Percentiles rank a stretch among this genome's conserved stretches.
Conservation (phyloP, 805 yeast genomes). For the Yarrowia keelungensis region DNA sequence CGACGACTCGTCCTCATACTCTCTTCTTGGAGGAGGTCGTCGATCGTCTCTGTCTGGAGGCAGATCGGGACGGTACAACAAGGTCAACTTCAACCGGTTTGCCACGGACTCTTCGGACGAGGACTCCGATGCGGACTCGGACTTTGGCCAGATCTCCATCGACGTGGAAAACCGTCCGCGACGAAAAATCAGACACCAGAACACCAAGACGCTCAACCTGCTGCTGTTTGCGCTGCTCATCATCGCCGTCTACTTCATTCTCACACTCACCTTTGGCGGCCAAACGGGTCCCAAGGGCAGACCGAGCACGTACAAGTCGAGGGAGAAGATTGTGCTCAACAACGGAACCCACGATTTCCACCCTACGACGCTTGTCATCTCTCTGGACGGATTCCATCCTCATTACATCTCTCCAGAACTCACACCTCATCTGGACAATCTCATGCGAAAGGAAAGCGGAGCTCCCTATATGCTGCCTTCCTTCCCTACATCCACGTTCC, state of each 20-base stretch:
- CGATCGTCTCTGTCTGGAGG: constrained; percentile 21
- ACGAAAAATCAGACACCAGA: constrained; percentile 9
- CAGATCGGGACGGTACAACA: constrained; percentile 21
- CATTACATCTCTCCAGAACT: constrained; percentile 69
- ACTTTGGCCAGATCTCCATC: constrained; percentile 36
- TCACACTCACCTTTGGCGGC: constrained; percentile 18
- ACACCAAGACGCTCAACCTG: constrained; percentile 18
- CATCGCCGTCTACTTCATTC: constrained; percentile 31
- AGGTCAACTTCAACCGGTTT: constrained; percentile 28
- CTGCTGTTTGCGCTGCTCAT: constrained; percentile 20
- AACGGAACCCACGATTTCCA: constrained; percentile 75
- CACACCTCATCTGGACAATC: constrained; percentile 74
- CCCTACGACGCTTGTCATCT: constrained; percentile 81
- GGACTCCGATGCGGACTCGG: constrained; percentile 19
- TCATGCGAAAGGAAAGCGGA: constrained; percentile 61
- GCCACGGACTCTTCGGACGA: constrained; percentile 24
- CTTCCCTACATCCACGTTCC: constrained; percentile 88
- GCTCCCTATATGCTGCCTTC: constrained; percentile 88
- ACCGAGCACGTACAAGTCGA: constrained; percentile 24
- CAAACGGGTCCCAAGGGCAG: constrained; percentile 22
- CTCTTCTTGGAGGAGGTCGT: constrained; percentile 21
- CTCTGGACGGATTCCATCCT: constrained; percentile 92
- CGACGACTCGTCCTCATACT: constrained; percentile 25
- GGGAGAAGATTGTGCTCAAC: constrained; percentile 41
- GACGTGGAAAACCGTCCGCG: constrained; percentile 30